Conservation (phyloP, 2,329 filamentous ascomycete genomes). For the Alternaria longipes region DNA sequence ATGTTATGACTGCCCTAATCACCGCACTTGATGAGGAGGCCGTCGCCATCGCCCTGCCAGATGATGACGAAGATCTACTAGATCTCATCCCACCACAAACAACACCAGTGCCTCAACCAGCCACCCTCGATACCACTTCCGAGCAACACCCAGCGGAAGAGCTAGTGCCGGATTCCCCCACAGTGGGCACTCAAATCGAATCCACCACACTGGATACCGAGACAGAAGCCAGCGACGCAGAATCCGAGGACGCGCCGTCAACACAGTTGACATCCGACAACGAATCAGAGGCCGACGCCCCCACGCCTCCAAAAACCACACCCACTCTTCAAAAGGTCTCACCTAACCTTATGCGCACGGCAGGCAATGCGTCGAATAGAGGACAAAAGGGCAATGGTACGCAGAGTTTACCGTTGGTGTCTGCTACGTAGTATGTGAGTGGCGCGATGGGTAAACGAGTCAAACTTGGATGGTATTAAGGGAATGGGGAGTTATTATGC, state of each 20-base stretch:
- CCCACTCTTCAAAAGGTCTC: constrained; percentile 17
- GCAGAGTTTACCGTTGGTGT: constrained; percentile 38
- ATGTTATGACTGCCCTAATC: neutral
- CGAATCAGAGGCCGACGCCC: constrained; percentile 15
- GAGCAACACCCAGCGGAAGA: neutral
- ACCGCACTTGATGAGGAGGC: constrained; percentile 16
- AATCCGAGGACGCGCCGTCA: constrained; percentile 35
- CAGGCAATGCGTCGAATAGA: constrained; percentile 27
- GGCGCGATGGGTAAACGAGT: constrained; percentile 5
- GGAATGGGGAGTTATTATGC: neutral
- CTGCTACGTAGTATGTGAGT: constrained; percentile 32
- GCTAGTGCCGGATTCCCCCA: neutral
- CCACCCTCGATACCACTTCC: neutral
- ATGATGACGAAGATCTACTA: constrained; percentile 26
- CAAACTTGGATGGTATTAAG: neutral
- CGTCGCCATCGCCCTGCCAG: constrained; percentile 30
- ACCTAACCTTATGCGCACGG: constrained; percentile 42
- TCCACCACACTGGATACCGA: constrained; percentile 1
- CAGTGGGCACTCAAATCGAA: neutral
- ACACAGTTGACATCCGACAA: constrained; percentile 35
- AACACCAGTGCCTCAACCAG: neutral
- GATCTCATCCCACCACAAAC: constrained; percentile 12
- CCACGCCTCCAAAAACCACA: constrained; percentile 5
- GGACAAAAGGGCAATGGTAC: constrained; percentile 24
- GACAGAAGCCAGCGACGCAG: constrained; percentile 32